These are phyloP conservation scores for Fusarium siculi DNA, from an alignment of 2,329 filamentous ascomycete genomes.

Conservation along the genomic window DNA sequence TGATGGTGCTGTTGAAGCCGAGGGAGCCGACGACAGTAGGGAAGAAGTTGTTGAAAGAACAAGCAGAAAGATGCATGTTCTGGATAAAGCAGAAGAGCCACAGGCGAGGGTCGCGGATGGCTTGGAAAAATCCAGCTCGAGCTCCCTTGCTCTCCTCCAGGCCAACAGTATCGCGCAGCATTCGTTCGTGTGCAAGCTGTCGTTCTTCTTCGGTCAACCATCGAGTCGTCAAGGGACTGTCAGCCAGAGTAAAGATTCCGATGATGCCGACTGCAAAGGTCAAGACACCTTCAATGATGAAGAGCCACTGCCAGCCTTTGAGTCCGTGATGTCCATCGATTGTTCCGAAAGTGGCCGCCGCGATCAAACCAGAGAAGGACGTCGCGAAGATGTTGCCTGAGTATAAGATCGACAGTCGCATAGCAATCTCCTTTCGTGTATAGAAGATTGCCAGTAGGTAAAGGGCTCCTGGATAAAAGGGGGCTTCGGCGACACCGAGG, in stretches of 20 bases:
- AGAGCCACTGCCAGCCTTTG: constrained; percentile 49
- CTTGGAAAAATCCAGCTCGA: constrained; percentile 46
- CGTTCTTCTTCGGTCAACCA: constrained; percentile 52
- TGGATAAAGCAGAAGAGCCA: constrained; percentile 50
- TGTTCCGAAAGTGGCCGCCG: constrained; percentile 53
- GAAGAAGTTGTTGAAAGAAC: constrained; percentile 47
- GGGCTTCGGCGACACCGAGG: constrained; percentile 65
- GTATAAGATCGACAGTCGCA: constrained; percentile 46
- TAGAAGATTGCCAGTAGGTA: constrained; percentile 55
- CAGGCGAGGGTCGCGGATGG: constrained; percentile 43
- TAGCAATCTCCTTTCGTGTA: constrained; percentile 50
- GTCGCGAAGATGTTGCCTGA: constrained; percentile 47
- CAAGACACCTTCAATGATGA: constrained; percentile 46
- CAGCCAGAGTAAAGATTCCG: constrained; percentile 49
- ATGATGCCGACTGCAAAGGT: constrained; percentile 46
- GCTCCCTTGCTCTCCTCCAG: constrained; percentile 52
- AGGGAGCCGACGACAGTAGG: constrained; percentile 49
- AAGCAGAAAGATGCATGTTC: constrained; percentile 51
- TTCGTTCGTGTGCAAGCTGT: constrained; percentile 55
- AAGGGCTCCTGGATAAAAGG: constrained; percentile 61
- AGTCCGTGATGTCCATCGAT: constrained; percentile 44
- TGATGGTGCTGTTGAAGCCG: constrained; percentile 51
- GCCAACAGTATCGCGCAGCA: constrained; percentile 46
- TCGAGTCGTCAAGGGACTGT: constrained; percentile 51
- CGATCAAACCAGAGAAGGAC: constrained; percentile 57